These are phyloP conservation scores for Dicorynia guianensis DNA, from an alignment of 306 rosid genomes.

Conservation along the genomic window DNA sequence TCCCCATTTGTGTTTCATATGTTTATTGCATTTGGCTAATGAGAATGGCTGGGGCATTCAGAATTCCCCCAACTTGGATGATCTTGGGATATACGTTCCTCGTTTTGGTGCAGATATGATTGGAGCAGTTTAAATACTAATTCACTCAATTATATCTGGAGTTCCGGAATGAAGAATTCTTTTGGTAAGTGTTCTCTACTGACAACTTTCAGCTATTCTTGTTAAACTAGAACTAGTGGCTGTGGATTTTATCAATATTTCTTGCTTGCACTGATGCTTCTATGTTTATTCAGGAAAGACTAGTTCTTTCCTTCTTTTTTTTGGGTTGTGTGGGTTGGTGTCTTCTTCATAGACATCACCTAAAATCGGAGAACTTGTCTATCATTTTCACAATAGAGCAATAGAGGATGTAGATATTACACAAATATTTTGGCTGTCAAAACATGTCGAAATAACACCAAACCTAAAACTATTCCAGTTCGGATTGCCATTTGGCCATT, in stretches of 20 bases:
- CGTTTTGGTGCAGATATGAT: constrained; percentile 28
- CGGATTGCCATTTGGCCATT: background rate
- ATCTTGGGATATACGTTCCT: constrained; percentile 64
- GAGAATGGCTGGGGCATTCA: constrained; percentile 88
- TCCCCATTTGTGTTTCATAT: constrained; percentile 95
- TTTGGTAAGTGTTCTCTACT: constrained; percentile 29
- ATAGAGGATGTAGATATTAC: background rate
- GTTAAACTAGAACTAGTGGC: constrained; percentile 21
- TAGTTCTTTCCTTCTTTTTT: background rate
- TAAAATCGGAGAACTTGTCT: constrained; percentile 7
- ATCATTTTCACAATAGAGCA: background rate
- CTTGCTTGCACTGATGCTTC: constrained; percentile 24
- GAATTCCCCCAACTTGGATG: constrained; percentile 68
- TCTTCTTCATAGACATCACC: background rate
- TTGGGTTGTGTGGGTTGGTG: no score
- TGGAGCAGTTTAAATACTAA: constrained; percentile 45
- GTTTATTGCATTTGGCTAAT: constrained; percentile 90
- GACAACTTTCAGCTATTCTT: constrained; percentile 9
- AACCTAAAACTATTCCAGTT: background rate
- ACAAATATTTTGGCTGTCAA: constrained; percentile 3
- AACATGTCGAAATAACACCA: background rate
- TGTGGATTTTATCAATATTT: constrained; percentile 18
- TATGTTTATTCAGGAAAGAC: constrained; percentile 6
- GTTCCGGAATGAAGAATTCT: constrained; percentile 26
- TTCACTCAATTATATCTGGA: constrained; percentile 1